These are phyloP conservation scores for Fusarium setosum DNA, from an alignment of 2,329 filamentous ascomycete species.

Conservation along the genomic window DNA sequence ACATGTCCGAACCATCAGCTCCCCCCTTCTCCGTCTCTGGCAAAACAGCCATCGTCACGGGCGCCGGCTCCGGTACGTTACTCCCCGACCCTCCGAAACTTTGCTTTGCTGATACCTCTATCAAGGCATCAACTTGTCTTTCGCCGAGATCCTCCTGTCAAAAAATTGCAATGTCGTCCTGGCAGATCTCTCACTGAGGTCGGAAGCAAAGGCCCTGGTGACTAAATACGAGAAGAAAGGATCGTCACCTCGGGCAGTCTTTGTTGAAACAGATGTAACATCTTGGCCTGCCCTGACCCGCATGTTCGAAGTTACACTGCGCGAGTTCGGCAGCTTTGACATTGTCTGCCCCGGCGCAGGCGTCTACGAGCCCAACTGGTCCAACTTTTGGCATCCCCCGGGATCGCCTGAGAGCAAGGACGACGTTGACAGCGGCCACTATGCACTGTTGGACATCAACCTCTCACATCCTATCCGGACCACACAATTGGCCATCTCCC, in stretches of 20 bases:
- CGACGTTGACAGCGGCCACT: slow-evolving; percentile 42
- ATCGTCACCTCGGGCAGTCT: slow-evolving; percentile 49
- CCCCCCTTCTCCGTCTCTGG: slow-evolving; percentile 37
- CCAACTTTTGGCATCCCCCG: slow-evolving; percentile 56
- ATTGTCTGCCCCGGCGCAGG: slow-evolving; percentile 60
- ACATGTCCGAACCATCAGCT: slow-evolving; percentile 19
- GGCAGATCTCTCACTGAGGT: slow-evolving; percentile 56
- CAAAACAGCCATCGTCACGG: slow-evolving; percentile 35
- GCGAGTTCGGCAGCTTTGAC: slow-evolving; percentile 53
- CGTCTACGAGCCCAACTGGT: slow-evolving; percentile 58
- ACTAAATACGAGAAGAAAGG: slow-evolving; percentile 24
- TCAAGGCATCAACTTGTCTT: slow-evolving; percentile 46
- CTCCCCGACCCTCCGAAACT: accelerated
- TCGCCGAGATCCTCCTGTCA: slow-evolving; percentile 55
- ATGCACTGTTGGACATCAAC: slow-evolving; percentile 54
- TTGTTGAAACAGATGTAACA: slow-evolving; percentile 58
- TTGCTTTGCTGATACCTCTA: not conserved
- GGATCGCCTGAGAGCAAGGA: slow-evolving; percentile 49
- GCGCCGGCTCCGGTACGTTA: slow-evolving; percentile 29
- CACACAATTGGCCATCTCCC: slow-evolving; percentile 53
- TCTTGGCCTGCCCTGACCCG: slow-evolving; percentile 52
- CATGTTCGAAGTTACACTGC: slow-evolving; percentile 49
- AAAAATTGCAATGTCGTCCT: slow-evolving; percentile 58
- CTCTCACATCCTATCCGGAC: slow-evolving; percentile 54
- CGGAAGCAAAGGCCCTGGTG: slow-evolving; percentile 53